Evolutionary conservation across 1,139 yeast genomes (phyloP).

Genomic region (Kodamaea suecica): DNA sequence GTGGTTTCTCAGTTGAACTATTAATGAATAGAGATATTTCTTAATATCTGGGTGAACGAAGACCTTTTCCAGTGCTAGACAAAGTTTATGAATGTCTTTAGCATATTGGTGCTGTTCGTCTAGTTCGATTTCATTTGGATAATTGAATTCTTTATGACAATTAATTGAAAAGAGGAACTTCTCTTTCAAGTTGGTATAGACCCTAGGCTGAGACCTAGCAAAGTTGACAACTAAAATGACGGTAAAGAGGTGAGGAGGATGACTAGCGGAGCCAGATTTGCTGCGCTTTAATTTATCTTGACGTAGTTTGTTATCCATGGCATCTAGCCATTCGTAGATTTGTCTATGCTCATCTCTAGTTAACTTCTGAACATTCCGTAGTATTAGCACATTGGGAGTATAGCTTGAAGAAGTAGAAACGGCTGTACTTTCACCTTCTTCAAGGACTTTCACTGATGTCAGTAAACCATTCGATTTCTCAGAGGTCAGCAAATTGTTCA

Average conservation of each 20-base stretch:
- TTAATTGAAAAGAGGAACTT: constrained; percentile 37
- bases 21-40: constrained; percentile 37
- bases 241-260: constrained; percentile 15
- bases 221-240: constrained; percentile 25
- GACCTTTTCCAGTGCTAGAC: constrained; percentile 17
- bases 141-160: constrained; percentile 11
- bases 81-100: constrained; percentile 5
- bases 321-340: constrained; percentile 28
- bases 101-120: constrained; percentile 1
- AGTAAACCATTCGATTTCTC: no score
- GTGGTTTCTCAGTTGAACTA: constrained; percentile 40
- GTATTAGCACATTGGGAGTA: constrained; percentile 5
- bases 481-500: no score
- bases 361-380: constrained; percentile 21
- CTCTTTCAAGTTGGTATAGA: constrained; percentile 34
- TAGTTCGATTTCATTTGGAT: constrained; percentile 8
- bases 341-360: constrained; percentile 21
- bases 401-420: not conserved
- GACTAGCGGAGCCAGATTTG: not conserved
- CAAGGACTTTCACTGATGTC: no score
- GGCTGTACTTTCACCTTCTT: no score
- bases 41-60: constrained; percentile 37
- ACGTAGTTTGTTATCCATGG: constrained; percentile 13
- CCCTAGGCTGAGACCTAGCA: constrained; percentile 11
- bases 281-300: constrained; percentile 5